A percentile compares a stretch with the other conserved stretches of the same genome.
phyloP scores from a whole-genome alignment of 495 filamentous ascomycete species.

The Cairneyella variabilis region DNA sequence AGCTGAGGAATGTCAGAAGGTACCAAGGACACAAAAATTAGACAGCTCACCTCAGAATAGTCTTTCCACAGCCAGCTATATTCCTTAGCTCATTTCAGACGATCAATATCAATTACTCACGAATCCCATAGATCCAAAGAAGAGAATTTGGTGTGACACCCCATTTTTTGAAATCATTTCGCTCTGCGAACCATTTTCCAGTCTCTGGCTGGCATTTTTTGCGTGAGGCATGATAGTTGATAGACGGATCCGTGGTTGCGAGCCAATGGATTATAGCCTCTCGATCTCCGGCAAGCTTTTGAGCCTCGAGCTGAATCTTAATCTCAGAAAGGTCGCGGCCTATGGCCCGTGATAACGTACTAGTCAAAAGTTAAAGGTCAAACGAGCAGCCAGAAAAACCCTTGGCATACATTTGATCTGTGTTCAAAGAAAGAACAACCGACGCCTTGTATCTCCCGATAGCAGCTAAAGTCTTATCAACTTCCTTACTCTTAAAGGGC shows the following conservation, averaged over 20 bases:
- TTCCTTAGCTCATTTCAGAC: background rate
- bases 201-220: slow-evolving; percentile 17
- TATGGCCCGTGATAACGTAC: background rate
- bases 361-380: background rate
- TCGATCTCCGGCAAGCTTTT: background rate
- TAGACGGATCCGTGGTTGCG: slow-evolving; percentile 21
- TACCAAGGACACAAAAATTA: background rate
- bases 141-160: slow-evolving; percentile 6
- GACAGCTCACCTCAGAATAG: slow-evolving; percentile 15
- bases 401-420: slow-evolving; percentile 9
- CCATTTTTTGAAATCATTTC: slow-evolving; percentile 24
- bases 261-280: slow-evolving; percentile 19
- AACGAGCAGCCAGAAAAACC: background rate
- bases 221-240: slow-evolving; percentile 20
- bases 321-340: background rate
- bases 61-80: slow-evolving; percentile 34
- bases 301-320: background rate
- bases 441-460: slow-evolving; percentile 11
- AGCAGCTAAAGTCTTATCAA: slow-evolving; percentile 1
- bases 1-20: slow-evolving; percentile 21
- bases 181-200: slow-evolving; percentile 29
- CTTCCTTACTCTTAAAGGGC: slow-evolving; percentile 14
- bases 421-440: background rate
- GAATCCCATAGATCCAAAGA: slow-evolving; percentile 35
- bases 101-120: background rate